phyloP scores from a whole-genome alignment of 805 yeast species.

The Wickerhamiella alocasiicola region DNA sequence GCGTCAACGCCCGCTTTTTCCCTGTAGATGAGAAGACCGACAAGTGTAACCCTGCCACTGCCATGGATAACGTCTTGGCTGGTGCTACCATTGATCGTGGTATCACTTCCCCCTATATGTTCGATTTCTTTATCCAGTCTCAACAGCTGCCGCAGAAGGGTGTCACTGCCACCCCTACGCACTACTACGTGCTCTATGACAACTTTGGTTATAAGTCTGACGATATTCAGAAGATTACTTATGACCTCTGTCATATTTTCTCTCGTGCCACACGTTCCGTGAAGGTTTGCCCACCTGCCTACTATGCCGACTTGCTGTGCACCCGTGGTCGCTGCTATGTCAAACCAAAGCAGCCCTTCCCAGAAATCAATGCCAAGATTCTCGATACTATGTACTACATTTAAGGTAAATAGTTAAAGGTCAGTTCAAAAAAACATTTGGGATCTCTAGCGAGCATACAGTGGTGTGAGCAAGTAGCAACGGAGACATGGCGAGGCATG shows the following conservation, averaged over 20 bases:
- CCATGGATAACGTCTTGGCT: conserved; percentile 10
- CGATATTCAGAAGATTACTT: conserved; percentile 10
- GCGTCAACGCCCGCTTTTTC: conserved; percentile 10
- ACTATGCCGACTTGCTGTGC: conserved; percentile 10
- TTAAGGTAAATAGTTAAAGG: no score
- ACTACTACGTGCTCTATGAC: conserved; percentile 10
- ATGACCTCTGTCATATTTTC: conserved; percentile 11
- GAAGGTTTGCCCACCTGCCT: conserved; percentile 10
- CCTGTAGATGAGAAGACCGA: conserved; percentile 7
- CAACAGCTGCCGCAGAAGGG: conserved; percentile 12
- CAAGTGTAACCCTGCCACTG: conserved; percentile 9
- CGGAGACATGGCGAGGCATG: no score
- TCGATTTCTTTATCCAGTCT: conserved; percentile 10
- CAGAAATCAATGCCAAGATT: conserved; percentile 37
- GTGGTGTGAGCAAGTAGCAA: no score
- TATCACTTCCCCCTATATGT: conserved; percentile 10
- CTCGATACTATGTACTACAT: conserved; percentile 10
- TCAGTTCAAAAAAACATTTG: no score
- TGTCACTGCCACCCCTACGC: conserved; percentile 10
- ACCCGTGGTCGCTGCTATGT: conserved; percentile 14
- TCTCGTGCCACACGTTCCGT: conserved; percentile 12
- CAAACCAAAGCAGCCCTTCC: conserved; percentile 31
- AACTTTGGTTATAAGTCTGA: conserved; percentile 8
- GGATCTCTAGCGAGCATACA: no score
- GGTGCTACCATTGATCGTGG: conserved; percentile 11